Evolutionary conservation across 805 yeast species (phyloP).

Genomic region (Metschnikowia gelsemii): DNA sequence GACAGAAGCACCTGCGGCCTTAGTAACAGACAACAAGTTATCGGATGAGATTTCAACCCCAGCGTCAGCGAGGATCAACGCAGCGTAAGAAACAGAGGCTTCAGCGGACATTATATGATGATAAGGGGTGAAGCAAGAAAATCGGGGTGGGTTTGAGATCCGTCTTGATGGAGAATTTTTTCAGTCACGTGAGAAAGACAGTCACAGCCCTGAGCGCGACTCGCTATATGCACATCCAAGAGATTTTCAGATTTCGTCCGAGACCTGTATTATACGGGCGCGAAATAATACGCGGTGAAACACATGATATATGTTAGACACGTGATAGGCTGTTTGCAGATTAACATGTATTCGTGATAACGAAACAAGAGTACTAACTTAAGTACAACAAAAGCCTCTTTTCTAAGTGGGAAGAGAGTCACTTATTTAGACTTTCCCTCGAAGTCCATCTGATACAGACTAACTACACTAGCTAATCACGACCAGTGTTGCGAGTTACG

Average conservation of each 20-base stretch:
- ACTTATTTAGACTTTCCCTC: no score
- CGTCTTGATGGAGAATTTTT: slow-evolving; percentile 10
- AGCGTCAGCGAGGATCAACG: slow-evolving; percentile 96
- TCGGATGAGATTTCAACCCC: slow-evolving; percentile 90
- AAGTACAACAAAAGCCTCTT: no score
- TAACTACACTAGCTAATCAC: no score
- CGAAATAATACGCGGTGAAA: no score
- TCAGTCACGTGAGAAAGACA: slow-evolving; percentile 18
- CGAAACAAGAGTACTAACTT: no score
- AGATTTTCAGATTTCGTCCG: neutral
- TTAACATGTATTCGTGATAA: no score
- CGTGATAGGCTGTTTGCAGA: no score
- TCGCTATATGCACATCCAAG: neutral
- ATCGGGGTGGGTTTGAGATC: slow-evolving; percentile 1
- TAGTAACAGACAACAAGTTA: slow-evolving; percentile 72
- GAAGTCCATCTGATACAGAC: no score
- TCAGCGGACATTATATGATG: slow-evolving; percentile 70
- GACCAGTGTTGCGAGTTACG: no score
- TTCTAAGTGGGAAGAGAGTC: no score
- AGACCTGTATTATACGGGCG: no score
- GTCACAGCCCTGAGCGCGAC: slow-evolving; percentile 10
- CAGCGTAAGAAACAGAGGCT: slow-evolving; percentile 96
- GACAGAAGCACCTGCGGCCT: slow-evolving; percentile 81
- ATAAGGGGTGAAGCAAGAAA: neutral
- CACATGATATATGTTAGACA: no score